phyloP scores from a whole-genome alignment of 768 basidiomycete genomes.

The Suillus subalutaceus region DNA sequence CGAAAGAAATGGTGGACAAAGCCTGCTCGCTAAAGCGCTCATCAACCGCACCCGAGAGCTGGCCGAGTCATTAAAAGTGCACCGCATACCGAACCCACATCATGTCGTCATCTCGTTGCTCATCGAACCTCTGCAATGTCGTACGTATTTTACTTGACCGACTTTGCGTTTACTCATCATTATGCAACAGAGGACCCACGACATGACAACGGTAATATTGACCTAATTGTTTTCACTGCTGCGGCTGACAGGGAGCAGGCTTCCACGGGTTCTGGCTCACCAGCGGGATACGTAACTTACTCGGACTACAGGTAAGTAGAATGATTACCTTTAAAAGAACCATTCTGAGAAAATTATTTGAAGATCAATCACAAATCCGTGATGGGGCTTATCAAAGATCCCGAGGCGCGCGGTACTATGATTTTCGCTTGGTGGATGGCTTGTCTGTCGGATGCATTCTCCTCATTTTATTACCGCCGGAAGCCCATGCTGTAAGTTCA shows the following conservation, averaged over 20 bases:
- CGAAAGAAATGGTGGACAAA: slow-evolving; percentile 67
- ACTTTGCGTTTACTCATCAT: slow-evolving; percentile 16
- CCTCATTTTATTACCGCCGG: slow-evolving; percentile 80
- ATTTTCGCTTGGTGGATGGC: slow-evolving; percentile 96
- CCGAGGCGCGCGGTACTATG: slow-evolving; percentile 80
- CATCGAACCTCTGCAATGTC: slow-evolving; percentile 84
- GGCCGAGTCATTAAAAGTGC: slow-evolving; percentile 85
- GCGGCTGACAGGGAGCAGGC: slow-evolving; percentile 46
- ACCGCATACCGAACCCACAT: slow-evolving; percentile 76
- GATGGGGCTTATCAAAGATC: slow-evolving; percentile 70
- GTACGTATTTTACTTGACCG: slow-evolving; percentile 51
- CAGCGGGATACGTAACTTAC: slow-evolving; percentile 74
- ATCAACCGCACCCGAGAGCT: slow-evolving; percentile 84
- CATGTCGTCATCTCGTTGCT: slow-evolving; percentile 82
- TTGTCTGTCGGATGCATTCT: slow-evolving; percentile 81
- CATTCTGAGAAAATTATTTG: slow-evolving; percentile 11
- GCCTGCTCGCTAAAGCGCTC: slow-evolving; percentile 74
- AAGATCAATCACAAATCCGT: slow-evolving; percentile 87
- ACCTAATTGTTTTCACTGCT: slow-evolving; percentile 16
- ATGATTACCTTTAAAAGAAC: slow-evolving; percentile 13
- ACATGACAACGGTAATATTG: slow-evolving; percentile 62
- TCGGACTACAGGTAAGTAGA: slow-evolving; percentile 66
- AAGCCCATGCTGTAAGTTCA: slow-evolving; percentile 71
- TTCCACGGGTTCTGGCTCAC: slow-evolving; percentile 87
- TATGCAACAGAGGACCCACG: slow-evolving; percentile 64